Base-by-base conservation (phyloP, 768 basidiomycete genomes). In the Sarcomyxa edulis region DNA sequence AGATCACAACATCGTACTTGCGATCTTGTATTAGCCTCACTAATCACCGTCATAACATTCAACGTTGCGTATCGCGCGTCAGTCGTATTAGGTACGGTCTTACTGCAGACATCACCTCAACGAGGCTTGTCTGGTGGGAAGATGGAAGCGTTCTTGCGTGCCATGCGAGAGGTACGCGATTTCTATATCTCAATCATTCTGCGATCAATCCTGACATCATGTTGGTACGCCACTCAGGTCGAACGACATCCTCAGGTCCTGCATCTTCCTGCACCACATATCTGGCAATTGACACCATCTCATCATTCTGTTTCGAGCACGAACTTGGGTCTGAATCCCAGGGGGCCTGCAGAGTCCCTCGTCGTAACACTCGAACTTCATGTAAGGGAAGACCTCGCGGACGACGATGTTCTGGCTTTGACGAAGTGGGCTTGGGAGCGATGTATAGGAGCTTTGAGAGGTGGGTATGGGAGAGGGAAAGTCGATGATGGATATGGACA, bases 51-150 rank as follows among this genome's bases (percentile, higher is more conserved):
- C 8, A 63, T 87, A 11, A 95, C 92, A 4, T 87, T 86, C 58
- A 74, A 77, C 26, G 71, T 94, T 16, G 86, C 96, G 0, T 95
- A 93, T 55, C 78, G 82, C 2, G 84, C 93, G 0, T 90, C 82
- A 27, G 69, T 82, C 8, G 76, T 88, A 0, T 84, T 95, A 9
- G 95, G 91, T 2, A 79, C 82, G 6, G 82, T 92, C 2, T 67
- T 99, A 2, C 59, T 98, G 10, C 96, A 98, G 60, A 98, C 96
- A 0, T 78, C 91, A 0, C 94, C 94, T 2, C 63, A 68, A 9
- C 57, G 81, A n/a, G 74, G 77, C 1, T 45, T 71, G 3, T 56
- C 71, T 3, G 72, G 72, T 18, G 78, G 76, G 0, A 76, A 82
- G 42, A 92, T 94, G 84, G 84, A 88, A 49, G 68, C 76, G 4